A percentile compares a stretch with the other conserved stretches of the same genome.
These are phyloP conservation scores for Theobroma grandiflorum DNA, from an alignment of 441 rosid species.

Conservation along the genomic window DNA sequence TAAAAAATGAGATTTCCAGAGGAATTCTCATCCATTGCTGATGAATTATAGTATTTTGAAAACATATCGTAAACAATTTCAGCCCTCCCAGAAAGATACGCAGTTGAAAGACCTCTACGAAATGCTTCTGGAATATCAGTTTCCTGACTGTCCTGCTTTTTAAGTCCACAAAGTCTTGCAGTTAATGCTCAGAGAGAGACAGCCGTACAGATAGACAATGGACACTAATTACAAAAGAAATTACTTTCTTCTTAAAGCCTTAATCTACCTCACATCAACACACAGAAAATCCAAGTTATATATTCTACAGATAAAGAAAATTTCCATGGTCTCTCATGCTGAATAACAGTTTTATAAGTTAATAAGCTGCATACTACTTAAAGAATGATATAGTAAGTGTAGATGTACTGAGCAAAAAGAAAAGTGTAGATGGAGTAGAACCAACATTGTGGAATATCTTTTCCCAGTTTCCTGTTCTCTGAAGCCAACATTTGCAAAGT, in stretches of 20 bases:
- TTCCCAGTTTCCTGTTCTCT: conserved; percentile 74
- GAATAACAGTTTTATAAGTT: conserved; percentile 9
- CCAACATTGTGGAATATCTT: conserved; percentile 57
- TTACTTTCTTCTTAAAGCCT: not conserved
- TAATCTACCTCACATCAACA: not conserved
- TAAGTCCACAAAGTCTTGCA: conserved; percentile 24
- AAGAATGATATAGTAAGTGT: conserved; percentile 18
- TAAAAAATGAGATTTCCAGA: conserved; percentile 79
- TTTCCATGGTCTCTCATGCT: not conserved
- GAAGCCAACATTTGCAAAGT: conserved; percentile 84
- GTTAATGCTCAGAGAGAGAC: conserved; percentile 12
- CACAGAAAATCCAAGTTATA: not conserved
- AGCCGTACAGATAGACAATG: not conserved
- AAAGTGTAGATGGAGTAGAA: conserved; percentile 20
- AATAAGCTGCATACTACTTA: not conserved
- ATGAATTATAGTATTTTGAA: conserved; percentile 42
- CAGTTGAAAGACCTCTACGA: conserved; percentile 81
- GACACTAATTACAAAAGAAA: not conserved
- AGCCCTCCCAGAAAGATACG: conserved; percentile 82
- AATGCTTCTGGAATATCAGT: conserved; percentile 63
- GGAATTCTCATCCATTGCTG: conserved; percentile 38
- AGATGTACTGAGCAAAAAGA: too few relatives aligned
- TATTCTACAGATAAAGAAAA: not conserved
- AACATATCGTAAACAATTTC: conserved; percentile 66
- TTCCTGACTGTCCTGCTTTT: conserved; percentile 46